A percentile compares a stretch with the other conserved stretches of the same genome.
Conservation (phyloP, 805 yeast genomes). For the Cyberlindnera euphorbiae region DNA sequence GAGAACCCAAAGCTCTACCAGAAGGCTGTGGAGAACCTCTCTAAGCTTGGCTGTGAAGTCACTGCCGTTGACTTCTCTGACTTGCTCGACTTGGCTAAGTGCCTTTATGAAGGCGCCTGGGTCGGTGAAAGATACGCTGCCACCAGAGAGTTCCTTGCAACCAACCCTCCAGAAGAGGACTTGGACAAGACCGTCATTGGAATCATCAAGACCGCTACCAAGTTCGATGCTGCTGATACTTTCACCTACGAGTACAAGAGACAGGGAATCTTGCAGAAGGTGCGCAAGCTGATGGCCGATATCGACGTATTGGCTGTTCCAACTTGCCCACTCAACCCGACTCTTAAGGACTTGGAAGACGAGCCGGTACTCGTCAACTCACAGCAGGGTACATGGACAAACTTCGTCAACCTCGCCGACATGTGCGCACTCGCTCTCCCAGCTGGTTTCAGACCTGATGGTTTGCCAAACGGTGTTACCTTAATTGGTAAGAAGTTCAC, state of each 20-base stretch:
- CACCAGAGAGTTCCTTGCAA: conserved; percentile 61
- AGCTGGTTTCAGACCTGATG: conserved; percentile 82
- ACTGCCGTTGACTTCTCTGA: conserved; percentile 68
- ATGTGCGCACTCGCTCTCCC: conserved; percentile 90
- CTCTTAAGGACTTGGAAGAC: conserved; percentile 60
- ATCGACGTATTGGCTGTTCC: conserved; percentile 85
- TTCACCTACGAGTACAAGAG: conserved; percentile 86
- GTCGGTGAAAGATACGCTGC: conserved; percentile 93
- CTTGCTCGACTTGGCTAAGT: conserved; percentile 73
- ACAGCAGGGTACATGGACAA: conserved; percentile 96
- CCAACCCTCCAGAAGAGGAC: conserved; percentile 63
- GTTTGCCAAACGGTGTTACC: conserved; percentile 88
- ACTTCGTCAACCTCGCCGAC: conserved; percentile 92
- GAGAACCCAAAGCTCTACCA: conserved; percentile 70
- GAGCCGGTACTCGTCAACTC: conserved; percentile 87
- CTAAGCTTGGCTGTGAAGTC: conserved; percentile 52
- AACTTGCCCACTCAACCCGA: conserved; percentile 90
- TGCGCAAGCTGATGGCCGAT: conserved; percentile 46
- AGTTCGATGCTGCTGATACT: conserved; percentile 75
- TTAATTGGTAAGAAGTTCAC: conserved; percentile 76
- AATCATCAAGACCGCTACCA: conserved; percentile 75
- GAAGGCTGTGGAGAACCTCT: conserved; percentile 52
- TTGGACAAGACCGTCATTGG: conserved; percentile 80
- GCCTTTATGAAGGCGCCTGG: conserved; percentile 98
- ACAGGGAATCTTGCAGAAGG: conserved; percentile 67